Percentiles rank a stretch among this genome's conserved stretches.
These are phyloP conservation scores for Blastobotrys mokoenaii DNA, from an alignment of 805 yeast species.

Conservation along the genomic window DNA sequence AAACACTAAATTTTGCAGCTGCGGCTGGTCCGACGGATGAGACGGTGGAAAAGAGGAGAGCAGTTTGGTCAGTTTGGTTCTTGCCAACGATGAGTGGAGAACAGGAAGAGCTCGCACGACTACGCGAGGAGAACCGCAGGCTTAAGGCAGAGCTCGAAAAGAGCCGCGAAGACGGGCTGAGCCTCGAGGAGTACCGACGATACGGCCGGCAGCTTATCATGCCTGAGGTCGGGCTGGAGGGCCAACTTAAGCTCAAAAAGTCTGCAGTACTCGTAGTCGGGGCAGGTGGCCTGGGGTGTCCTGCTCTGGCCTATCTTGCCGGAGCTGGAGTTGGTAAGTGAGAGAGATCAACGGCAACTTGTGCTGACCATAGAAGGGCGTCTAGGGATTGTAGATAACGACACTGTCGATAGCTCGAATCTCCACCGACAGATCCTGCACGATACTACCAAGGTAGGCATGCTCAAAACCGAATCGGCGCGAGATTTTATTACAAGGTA, in stretches of 20 bases:
- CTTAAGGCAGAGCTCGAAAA: constrained; percentile 11
- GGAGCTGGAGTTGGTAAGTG: constrained; percentile 76
- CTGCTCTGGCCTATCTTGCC: constrained; percentile 72
- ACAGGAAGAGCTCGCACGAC: constrained; percentile 1
- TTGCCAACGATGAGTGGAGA: too few relatives aligned
- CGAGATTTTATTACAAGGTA: constrained; percentile 35
- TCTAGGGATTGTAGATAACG: constrained; percentile 83
- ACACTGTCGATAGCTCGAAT: constrained; percentile 74
- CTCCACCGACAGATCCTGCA: constrained; percentile 87
- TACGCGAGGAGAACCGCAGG: constrained; percentile 10
- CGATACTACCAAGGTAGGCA: constrained; percentile 54
- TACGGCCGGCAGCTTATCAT: constrained; percentile 97
- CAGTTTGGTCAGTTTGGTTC: too few relatives aligned
- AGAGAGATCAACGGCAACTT: neutral
- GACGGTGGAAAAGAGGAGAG: neutral
- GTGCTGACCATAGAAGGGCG: constrained; percentile 18
- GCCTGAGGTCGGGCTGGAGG: constrained; percentile 53
- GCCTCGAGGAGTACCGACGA: constrained; percentile 60
- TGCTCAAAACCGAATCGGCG: constrained; percentile 76
- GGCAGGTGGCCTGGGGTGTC: constrained; percentile 96
- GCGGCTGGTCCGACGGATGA: neutral
- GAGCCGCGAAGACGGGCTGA: neutral
- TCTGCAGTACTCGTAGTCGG: constrained; percentile 73
- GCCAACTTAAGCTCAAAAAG: constrained; percentile 51
- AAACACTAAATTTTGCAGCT: neutral